Base-by-base conservation (phyloP, 164 flowering plant genomes). In the Hamamelis virginiana region DNA sequence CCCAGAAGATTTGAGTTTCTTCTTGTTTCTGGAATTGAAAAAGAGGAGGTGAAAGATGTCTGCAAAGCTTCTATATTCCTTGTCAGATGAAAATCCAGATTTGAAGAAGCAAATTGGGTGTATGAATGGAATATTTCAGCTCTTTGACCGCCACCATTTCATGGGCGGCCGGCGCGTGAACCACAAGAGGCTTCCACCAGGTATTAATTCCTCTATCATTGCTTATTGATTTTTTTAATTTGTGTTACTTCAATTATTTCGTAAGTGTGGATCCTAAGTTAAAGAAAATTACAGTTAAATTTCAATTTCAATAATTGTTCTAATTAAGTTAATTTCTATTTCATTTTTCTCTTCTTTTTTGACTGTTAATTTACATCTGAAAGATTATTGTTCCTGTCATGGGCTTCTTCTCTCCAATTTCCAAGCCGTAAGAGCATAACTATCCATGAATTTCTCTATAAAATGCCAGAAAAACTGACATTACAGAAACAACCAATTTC, bases 121-220 rank as follows among this genome's bases (percentile, higher is more conserved):
- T 73, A 86, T 88, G 83, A 82, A 77, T 70, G 90, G 90, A 1
- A 64, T 88, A 21, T 78, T 88, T 55, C 92, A 88, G 70, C 67
- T 88, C 59, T 83, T 88, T 66, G 92, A 88, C 70, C 89, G 97
- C 58, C 86, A 82, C 61, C 85, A 88, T 75, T 76, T 85, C 51
- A 66, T 85, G 43, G 62, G 75, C 11, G 74, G 81, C 61, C 82
- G 82, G 53, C 80, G 89, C 28, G 52, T 77, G n/a, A 68, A 64
- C 69, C 85, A 71, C 69, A 85, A 80, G 66, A 84, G 71, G 60
- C 80, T 84, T 43, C 86, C 76, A 58, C 71, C 81, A 72, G 89
- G 89, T 86, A 82, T 21, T 43, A 3, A 59, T 43, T 46, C 25
- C 14, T 62, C 51, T 18, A 1, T 43, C 25, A 18, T 53, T 12